These are phyloP conservation scores for Physcia stellaris DNA, from an alignment of 495 filamentous ascomycete species.

Conservation along the genomic window DNA sequence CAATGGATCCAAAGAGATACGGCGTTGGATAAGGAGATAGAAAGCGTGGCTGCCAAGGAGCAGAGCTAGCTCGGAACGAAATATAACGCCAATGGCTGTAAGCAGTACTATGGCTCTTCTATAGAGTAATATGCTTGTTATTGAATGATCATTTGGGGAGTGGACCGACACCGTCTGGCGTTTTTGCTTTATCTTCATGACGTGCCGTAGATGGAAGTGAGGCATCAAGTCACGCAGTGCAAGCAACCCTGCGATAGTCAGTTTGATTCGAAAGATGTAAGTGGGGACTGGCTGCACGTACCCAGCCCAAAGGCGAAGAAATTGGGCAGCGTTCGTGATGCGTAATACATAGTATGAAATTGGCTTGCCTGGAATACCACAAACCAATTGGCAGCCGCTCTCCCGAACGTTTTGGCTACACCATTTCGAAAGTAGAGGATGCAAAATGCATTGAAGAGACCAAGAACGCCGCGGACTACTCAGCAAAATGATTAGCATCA, in stretches of 20 bases:
- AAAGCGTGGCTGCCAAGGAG: conserved; percentile 48
- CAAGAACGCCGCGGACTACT: conserved; percentile 62
- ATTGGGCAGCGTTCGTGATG: conserved; percentile 83
- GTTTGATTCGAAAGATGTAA: background rate
- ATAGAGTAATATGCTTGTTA: conserved; percentile 27
- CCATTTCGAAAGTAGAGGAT: conserved; percentile 50
- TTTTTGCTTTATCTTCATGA: too few species aligned
- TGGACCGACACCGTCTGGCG: too few species aligned
- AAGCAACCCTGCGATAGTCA: conserved; percentile 39
- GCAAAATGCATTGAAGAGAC: conserved; percentile 58
- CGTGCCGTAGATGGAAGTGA: conserved; percentile 20
- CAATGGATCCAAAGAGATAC: conserved; percentile 33
- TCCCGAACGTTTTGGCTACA: conserved; percentile 56
- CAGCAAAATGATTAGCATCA: conserved; percentile 7
- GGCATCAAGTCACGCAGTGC: conserved; percentile 63
- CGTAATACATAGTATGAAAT: conserved; percentile 91
- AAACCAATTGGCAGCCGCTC: conserved; percentile 65
- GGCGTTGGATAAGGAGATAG: conserved; percentile 40
- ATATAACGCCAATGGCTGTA: conserved; percentile 71
- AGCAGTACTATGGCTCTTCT: conserved; percentile 53
- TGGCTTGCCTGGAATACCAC: conserved; percentile 68
- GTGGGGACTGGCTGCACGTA: conserved; percentile 24
- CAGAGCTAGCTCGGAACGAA: conserved; percentile 81
- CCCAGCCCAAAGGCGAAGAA: conserved; percentile 88
- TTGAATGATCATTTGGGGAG: too few species aligned